Conservation (phyloP, 2,329 filamentous ascomycete species). For the Blastomyces percursus region DNA sequence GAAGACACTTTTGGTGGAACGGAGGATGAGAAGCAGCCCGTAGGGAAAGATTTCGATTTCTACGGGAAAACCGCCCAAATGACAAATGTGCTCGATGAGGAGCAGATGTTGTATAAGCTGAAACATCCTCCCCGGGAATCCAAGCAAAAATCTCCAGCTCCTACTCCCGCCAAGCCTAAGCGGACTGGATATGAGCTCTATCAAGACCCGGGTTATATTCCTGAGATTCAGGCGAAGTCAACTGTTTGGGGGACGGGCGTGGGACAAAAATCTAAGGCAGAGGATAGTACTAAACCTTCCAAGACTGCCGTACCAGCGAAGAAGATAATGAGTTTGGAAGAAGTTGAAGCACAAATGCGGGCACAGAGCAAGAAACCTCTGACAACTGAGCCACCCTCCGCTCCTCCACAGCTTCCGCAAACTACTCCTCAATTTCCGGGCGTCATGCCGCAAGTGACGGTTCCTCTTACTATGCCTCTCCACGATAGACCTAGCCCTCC, state of each 20-base stretch:
- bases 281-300: slow-evolving; percentile 9
- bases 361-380: slow-evolving; percentile 20
- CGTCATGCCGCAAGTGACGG: neutral
- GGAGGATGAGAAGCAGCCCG: slow-evolving; percentile 37
- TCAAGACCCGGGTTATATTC: slow-evolving; percentile 68
- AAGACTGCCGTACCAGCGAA: slow-evolving; percentile 36
- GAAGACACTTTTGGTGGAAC: slow-evolving; percentile 77
- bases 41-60: slow-evolving; percentile 95
- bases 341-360: slow-evolving; percentile 90
- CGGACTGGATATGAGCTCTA: slow-evolving; percentile 89
- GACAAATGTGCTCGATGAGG: slow-evolving; percentile 74
- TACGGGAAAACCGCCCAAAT: slow-evolving; percentile 87
- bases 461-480: slow-evolving; percentile 12
- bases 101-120: slow-evolving; percentile 72
- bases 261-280: slow-evolving; percentile 35
- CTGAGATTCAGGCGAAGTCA: slow-evolving; percentile 83
- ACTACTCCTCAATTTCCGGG: slow-evolving; percentile 9
- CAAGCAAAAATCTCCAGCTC: slow-evolving; percentile 22
- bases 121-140: slow-evolving; percentile 42
- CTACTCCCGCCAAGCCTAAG: slow-evolving; percentile 45
- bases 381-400: slow-evolving; percentile 22
- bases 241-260: slow-evolving; percentile 79
- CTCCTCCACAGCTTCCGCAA: slow-evolving; percentile 22
- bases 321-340: slow-evolving; percentile 91
- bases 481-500: slow-evolving; percentile 8